Conservation (phyloP, 2,329 filamentous ascomycete species). For the Pseudocercospora crystallina region DNA sequence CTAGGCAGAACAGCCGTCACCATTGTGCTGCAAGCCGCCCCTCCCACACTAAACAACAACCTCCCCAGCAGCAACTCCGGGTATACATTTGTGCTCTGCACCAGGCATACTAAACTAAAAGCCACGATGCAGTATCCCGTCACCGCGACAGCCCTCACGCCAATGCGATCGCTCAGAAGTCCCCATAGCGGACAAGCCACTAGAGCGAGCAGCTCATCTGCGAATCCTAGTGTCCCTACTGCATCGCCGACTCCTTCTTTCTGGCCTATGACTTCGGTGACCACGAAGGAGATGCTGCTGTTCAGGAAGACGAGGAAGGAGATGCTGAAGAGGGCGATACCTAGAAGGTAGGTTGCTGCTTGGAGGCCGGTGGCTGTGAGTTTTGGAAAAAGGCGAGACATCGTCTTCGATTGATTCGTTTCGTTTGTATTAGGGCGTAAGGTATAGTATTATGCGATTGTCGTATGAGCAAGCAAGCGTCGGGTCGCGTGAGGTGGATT, state of each 20-base stretch:
- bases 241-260: slow-evolving; percentile 73
- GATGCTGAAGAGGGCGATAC: slow-evolving; percentile 82
- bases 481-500: too few relatives aligned
- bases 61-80: slow-evolving; percentile 82
- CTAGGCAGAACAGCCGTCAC: slow-evolving; percentile 89
- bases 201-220: slow-evolving; percentile 77
- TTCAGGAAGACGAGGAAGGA: slow-evolving; percentile 89
- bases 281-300: slow-evolving; percentile 78
- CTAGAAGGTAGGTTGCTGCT: slow-evolving; percentile 71
- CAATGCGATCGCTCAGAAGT: slow-evolving; percentile 71
- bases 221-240: slow-evolving; percentile 81
- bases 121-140: slow-evolving; percentile 81
- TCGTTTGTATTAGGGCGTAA: too few relatives aligned
- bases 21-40: slow-evolving; percentile 88
- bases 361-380: slow-evolving; percentile 59
- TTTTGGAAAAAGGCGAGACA: slow-evolving; percentile 33
- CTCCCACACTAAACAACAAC: slow-evolving; percentile 84
- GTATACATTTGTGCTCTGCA: slow-evolving; percentile 84
- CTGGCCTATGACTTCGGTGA: slow-evolving; percentile 77
- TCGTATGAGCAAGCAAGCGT: too few relatives aligned
- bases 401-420: slow-evolving; percentile 3
- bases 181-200: slow-evolving; percentile 81
- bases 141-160: slow-evolving; percentile 64
- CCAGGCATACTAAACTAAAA: slow-evolving; percentile 72
- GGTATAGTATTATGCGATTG: too few relatives aligned